Evolutionary conservation across 1,284 basidiomycete genomes (phyloP).

Genomic region (Ceraceosorus guamensis): DNA sequence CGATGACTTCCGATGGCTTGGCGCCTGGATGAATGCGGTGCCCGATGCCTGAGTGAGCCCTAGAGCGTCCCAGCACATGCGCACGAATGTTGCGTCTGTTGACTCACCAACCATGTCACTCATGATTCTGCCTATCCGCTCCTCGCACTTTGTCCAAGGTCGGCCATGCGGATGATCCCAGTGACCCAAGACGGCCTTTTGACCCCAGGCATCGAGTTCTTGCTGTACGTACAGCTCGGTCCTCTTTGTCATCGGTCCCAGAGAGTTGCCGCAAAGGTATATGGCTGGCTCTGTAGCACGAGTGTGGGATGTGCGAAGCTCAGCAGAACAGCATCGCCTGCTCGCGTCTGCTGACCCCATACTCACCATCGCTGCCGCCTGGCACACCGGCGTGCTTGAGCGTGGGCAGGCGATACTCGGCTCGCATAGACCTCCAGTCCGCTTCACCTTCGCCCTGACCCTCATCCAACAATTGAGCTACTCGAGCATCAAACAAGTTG

Average conservation of each 20-base stretch:
- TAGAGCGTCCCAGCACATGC: background rate
- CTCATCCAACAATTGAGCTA: too few relatives aligned
- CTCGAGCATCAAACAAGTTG: too few relatives aligned
- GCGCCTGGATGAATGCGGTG: conserved; percentile 58
- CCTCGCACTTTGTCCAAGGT: conserved; percentile 75
- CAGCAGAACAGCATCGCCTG: too few relatives aligned
- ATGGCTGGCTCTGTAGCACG: conserved; percentile 50
- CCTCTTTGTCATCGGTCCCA: conserved; percentile 72
- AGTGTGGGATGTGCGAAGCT: too few relatives aligned
- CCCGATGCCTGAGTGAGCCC: background rate
- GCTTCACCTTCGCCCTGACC: too few relatives aligned
- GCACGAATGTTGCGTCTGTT: background rate
- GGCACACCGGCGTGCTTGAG: too few relatives aligned
- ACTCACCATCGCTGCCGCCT: too few relatives aligned
- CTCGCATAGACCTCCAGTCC: too few relatives aligned
- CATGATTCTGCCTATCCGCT: conserved; percentile 66
- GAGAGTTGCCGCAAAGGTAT: conserved; percentile 94
- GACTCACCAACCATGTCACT: conserved; percentile 71
- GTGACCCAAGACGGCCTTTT: conserved; percentile 77
- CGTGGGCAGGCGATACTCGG: too few relatives aligned
- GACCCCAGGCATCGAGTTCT: conserved; percentile 78
- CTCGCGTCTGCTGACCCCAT: too few relatives aligned
- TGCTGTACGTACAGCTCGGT: conserved; percentile 68
- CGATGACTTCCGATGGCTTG: conserved; percentile 76
- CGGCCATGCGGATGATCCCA: conserved; percentile 76